A percentile compares a stretch with the other conserved stretches of the same genome.
Conservation (phyloP, 23 red algal species). For the Pyropia haitanensis region DNA sequence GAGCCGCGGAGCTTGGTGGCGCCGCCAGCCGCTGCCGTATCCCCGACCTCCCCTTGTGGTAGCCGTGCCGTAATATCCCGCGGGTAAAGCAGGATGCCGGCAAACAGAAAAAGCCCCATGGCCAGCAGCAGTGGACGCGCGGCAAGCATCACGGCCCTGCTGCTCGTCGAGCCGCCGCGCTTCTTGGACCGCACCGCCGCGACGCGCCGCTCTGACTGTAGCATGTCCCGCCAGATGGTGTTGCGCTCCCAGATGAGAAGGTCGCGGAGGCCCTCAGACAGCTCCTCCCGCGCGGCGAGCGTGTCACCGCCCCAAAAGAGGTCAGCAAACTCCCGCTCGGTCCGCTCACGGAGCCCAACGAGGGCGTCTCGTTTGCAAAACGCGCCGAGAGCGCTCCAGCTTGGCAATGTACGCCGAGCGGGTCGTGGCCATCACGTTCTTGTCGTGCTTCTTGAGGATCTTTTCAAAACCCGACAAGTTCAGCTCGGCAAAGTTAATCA, state of each 20-base stretch:
- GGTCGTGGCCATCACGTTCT: constrained; percentile 22
- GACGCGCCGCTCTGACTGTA: constrained; percentile 56
- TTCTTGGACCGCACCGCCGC: constrained; percentile 41
- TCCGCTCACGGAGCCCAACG: constrained; percentile 21
- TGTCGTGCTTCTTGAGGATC: constrained; percentile 99
- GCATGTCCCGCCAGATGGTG: constrained; percentile 87
- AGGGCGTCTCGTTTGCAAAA: constrained; percentile 24
- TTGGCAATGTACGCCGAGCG: constrained; percentile 16
- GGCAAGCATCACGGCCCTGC: no score
- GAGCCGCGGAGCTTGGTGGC: not conserved
- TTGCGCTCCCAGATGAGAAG: constrained; percentile 92
- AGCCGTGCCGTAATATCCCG: no score
- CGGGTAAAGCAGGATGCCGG: constrained; percentile 35
- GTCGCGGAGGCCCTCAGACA: constrained; percentile 67
- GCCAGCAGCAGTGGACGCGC: no score
- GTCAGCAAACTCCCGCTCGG: constrained; percentile 55
- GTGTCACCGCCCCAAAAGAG: constrained; percentile 61
- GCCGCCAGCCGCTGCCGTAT: constrained; percentile 11
- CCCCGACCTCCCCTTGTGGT: constrained; percentile 7
- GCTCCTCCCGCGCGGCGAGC: constrained; percentile 41
- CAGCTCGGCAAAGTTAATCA: constrained; percentile 77
- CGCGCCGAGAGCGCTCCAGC: not conserved
- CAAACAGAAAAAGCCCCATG: not conserved
- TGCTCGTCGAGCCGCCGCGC: constrained; percentile 2
- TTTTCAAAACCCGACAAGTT: constrained; percentile 88